Conservation (phyloP, 768 basidiomycete species). For the Boletus rubroflammeus region DNA sequence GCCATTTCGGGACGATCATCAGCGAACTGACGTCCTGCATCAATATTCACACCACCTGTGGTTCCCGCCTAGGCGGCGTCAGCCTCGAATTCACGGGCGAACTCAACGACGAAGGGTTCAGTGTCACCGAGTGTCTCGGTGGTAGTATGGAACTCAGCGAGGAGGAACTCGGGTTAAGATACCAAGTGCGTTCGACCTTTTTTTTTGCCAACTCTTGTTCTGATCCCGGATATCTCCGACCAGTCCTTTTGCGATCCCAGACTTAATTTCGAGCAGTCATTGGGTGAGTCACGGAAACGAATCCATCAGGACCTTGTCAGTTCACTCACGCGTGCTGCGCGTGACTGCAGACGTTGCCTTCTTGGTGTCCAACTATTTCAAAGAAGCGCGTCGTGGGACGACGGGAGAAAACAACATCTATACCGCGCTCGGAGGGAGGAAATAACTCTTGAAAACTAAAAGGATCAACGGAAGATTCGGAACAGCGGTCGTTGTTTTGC, state of each 20-base stretch:
- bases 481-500: not conserved
- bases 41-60: constrained; percentile 68
- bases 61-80: constrained; percentile 78
- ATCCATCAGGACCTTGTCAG: not conserved
- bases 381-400: constrained; percentile 53
- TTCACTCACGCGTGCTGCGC: not conserved
- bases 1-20: constrained; percentile 86
- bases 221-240: not conserved
- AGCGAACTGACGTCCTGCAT: constrained; percentile 81
- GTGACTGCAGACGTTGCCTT: constrained; percentile 71
- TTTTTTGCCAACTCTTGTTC: not conserved
- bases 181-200: constrained; percentile 55
- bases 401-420: constrained; percentile 26
- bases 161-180: constrained; percentile 84
- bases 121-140: constrained; percentile 95
- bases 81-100: constrained; percentile 93
- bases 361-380: constrained; percentile 77
- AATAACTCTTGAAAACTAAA: not conserved
- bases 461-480: constrained; percentile 16
- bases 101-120: constrained; percentile 84
- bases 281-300: constrained; percentile 54
- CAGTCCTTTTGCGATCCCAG: constrained; percentile 93
- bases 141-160: constrained; percentile 94
- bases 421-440: constrained; percentile 28
- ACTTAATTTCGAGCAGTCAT: constrained; percentile 88